phyloP scores from a whole-genome alignment of 163 green algal genomes.

The Smithsoniella earleae region DNA sequence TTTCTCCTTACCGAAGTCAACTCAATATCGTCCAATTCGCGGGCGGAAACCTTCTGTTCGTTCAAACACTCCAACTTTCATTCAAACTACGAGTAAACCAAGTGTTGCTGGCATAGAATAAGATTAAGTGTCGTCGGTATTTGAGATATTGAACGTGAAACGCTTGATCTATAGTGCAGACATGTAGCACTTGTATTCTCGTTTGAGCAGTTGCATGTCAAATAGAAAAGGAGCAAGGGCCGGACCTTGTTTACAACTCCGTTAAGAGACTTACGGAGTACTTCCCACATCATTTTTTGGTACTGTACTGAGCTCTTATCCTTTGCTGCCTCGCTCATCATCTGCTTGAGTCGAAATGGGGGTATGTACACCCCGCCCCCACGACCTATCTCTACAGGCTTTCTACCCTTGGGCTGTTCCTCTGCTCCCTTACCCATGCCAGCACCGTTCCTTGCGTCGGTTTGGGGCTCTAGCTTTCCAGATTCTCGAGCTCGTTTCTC shows the following conservation, averaged over 20 bases:
- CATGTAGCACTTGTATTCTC: no score
- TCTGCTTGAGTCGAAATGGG: constrained; percentile 89
- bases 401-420: background rate
- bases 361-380: constrained; percentile 90
- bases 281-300: constrained; percentile 91
- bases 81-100: no score
- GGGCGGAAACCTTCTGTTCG: no score
- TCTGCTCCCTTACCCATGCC: background rate
- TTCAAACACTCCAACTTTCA: no score
- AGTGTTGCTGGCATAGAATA: no score
- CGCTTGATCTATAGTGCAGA: no score
- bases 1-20: no score
- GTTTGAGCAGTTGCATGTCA: no score
- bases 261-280: constrained; percentile 80
- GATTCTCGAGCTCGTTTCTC: background rate
- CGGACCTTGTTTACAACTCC: constrained; percentile 91
- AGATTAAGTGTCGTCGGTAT: no score
- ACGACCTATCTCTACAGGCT: constrained; percentile 16
- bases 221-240: background rate
- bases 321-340: constrained; percentile 71
- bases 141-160: no score
- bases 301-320: constrained; percentile 65
- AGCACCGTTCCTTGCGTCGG: background rate
- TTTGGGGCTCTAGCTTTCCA: background rate
- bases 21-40: no score